Evolutionary conservation across 441 rosid genomes (phyloP).

Genomic region (Erodium moschatum): DNA sequence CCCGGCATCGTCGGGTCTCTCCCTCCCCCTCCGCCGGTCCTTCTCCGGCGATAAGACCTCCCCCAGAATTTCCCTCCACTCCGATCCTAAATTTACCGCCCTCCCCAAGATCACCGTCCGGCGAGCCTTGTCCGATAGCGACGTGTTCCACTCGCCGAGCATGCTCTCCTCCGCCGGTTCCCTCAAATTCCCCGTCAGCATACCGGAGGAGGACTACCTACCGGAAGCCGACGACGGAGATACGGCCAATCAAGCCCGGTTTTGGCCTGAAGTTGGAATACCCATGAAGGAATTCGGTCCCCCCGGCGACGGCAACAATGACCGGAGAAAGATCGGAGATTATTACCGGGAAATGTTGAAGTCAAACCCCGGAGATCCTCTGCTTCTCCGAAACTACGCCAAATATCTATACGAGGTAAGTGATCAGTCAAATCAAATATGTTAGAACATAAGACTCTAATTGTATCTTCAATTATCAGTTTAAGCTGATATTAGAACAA

Average conservation of each 20-base stretch:
- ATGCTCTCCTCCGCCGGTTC: not conserved
- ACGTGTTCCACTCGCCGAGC: constrained; percentile 21
- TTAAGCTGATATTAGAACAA: no score
- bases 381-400: constrained; percentile 65
- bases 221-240: not conserved
- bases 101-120: constrained; percentile 27
- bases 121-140: constrained; percentile 40
- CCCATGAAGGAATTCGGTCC: constrained; percentile 27
- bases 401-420: constrained; percentile 61
- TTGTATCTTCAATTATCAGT: no score
- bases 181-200: constrained; percentile 22
- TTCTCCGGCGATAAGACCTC: constrained; percentile 36
- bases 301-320: not conserved
- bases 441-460: no score
- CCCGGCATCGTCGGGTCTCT: constrained; percentile 18
- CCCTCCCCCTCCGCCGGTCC: constrained; percentile 36
- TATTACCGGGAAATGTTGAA: constrained; percentile 54
- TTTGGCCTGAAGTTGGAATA: constrained; percentile 27
- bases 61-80: constrained; percentile 36
- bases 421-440: not conserved
- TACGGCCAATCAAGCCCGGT: constrained; percentile 1
- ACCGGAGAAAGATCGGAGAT: constrained; percentile 44
- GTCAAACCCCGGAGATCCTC: constrained; percentile 49
- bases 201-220: constrained; percentile 38
- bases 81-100: constrained; percentile 12